Evolutionary conservation across 306 rosid genomes (phyloP), one percentile per base, ranked within the genome.

Genomic region (Coriaria nepalensis): DNA sequence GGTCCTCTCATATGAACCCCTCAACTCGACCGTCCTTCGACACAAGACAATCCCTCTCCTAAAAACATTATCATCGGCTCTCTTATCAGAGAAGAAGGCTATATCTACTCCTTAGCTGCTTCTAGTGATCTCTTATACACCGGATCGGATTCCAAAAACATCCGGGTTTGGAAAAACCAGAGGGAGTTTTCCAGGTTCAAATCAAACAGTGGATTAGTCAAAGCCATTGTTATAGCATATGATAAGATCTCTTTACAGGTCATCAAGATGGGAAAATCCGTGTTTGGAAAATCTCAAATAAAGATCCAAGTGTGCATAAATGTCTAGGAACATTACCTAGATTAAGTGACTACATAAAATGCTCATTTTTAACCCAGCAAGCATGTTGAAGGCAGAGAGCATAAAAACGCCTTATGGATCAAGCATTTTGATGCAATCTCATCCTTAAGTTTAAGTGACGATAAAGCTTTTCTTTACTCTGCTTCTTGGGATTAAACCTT

Each of bases 401-500:
- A 70, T 5, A 68, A 73, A 6, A 86, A 59, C 13, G 77, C 69
- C 5, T 38, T 82, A 0, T 79, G 98, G 94, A 82, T 85, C 12
- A 86, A 85, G 11, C 96, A 92, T 42, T 70, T 67, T 45, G 96
- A 92, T 10, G 93, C 93, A 0, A 85, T 92, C 32, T 92, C 98
- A 0, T 71, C 83, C 13, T 65, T 92, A 0, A 61, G 87, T 46
- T 8, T 86, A 55, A 82, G 87, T 36, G 80, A 82, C 13, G 98
- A 92, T 39, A 57, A 50, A 15, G 6, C 67, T 0, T 53, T 75
- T 4, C 75, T 92, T 0, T 92, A 85, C 73, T 92, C 98, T 0
- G 92, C 96, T 2, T 92, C 96, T 0, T 85, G 98, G 98, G 98
- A 92, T 34, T 85, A 78, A 34, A 81, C 93, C 2, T 92, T 92